phyloP scores from a whole-genome alignment of 495 filamentous ascomycete genomes.

The Parachaetomium inaequale region DNA sequence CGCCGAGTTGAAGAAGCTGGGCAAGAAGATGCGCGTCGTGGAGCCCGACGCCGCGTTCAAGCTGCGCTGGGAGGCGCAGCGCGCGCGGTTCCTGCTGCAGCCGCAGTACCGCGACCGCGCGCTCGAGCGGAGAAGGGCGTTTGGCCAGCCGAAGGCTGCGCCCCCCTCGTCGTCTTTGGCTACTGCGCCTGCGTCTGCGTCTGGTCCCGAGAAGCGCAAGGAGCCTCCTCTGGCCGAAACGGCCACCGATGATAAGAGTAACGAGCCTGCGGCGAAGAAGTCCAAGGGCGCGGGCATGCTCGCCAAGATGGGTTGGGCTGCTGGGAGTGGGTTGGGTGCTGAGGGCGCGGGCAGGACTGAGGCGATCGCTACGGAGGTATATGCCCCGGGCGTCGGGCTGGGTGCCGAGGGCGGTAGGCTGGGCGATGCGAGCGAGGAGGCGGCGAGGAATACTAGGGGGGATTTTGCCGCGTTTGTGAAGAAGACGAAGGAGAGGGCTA shows the following conservation, averaged over 20 bases:
- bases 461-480: slow-evolving; percentile 71
- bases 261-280: slow-evolving; percentile 34
- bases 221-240: slow-evolving; percentile 20
- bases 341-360: slow-evolving; percentile 72
- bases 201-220: slow-evolving; percentile 29
- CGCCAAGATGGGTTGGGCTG: slow-evolving; percentile 87
- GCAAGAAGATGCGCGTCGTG: slow-evolving; percentile 51
- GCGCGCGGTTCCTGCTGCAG: slow-evolving; percentile 27
- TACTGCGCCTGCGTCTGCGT: not conserved
- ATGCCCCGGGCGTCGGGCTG: slow-evolving; percentile 78
- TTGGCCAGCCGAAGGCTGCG: slow-evolving; percentile 55
- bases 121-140: slow-evolving; percentile 71
- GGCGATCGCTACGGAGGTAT: slow-evolving; percentile 73
- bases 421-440: slow-evolving; percentile 80
- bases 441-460: slow-evolving; percentile 64
- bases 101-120: slow-evolving; percentile 76
- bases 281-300: slow-evolving; percentile 85
- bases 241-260: slow-evolving; percentile 7
- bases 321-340: slow-evolving; percentile 75
- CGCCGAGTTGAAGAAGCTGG: slow-evolving; percentile 56
- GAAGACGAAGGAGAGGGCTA: slow-evolving; percentile 73
- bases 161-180: slow-evolving; percentile 8
- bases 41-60: slow-evolving; percentile 34
- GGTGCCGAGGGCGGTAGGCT: slow-evolving; percentile 80
- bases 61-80: slow-evolving; percentile 25